phyloP scores from a whole-genome alignment of 495 filamentous ascomycete genomes.

The Pyrenula aspistea region DNA sequence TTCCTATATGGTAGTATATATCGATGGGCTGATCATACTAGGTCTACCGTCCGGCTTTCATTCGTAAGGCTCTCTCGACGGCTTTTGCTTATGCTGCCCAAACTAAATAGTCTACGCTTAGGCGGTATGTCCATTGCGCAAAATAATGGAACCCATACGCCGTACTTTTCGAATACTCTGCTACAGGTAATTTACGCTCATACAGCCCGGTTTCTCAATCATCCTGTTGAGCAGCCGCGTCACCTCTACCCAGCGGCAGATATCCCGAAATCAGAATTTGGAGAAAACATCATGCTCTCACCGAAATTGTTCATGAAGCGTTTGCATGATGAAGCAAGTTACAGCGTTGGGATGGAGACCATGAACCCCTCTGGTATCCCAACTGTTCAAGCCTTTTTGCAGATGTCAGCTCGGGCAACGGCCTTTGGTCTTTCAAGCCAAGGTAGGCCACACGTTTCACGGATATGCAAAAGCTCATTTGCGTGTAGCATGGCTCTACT shows the following conservation, averaged over 20 bases:
- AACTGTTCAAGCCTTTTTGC: slow-evolving; percentile 10
- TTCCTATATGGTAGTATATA: neutral
- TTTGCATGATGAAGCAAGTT: slow-evolving; percentile 6
- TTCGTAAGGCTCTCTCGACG: slow-evolving; percentile 2
- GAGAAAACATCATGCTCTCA: neutral
- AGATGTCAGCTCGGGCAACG: slow-evolving; percentile 7
- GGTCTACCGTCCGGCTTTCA: slow-evolving; percentile 15
- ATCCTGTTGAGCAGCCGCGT: slow-evolving; percentile 3
- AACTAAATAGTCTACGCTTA: no score
- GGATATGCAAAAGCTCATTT: neutral
- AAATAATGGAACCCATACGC: neutral
- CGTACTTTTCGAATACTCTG: slow-evolving; percentile 5
- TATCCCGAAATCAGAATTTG: neutral
- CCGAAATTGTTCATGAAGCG: slow-evolving; percentile 2
- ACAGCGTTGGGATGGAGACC: slow-evolving; percentile 7
- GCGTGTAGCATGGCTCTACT: slow-evolving; percentile 14
- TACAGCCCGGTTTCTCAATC: slow-evolving; percentile 5
- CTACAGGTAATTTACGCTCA: slow-evolving; percentile 6
- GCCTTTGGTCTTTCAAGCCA: slow-evolving; percentile 8
- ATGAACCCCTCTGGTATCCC: slow-evolving; percentile 7
- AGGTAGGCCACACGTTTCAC: neutral
- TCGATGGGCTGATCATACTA: neutral
- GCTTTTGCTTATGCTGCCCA: no score
- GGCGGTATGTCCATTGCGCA: neutral
- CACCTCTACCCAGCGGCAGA: neutral